Percentiles rank a stretch among this genome's conserved stretches.
These are phyloP conservation scores for Limtongia smithiae DNA, from an alignment of 805 yeast species.

Conservation along the genomic window DNA sequence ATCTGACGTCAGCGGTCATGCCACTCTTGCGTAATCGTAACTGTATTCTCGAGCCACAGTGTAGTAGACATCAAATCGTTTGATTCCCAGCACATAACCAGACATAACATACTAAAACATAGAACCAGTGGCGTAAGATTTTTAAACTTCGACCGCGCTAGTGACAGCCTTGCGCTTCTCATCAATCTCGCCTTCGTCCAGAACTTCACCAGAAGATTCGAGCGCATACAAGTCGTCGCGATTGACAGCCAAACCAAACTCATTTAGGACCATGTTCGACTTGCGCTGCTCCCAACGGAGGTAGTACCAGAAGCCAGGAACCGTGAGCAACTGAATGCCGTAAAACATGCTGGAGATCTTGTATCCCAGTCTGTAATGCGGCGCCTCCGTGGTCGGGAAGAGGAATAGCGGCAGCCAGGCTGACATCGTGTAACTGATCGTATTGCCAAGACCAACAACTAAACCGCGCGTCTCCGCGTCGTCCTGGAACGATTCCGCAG, in stretches of 20 bases:
- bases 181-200: no score
- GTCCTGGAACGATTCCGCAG: constrained; percentile 31
- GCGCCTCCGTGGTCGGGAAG: constrained; percentile 38
- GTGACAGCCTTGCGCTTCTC: no score
- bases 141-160: no score
- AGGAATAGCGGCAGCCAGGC: constrained; percentile 44
- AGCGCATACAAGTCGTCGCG: constrained; percentile 8
- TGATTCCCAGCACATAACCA: no score
- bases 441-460: constrained; percentile 36
- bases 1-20: no score
- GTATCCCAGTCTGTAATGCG: constrained; percentile 33
- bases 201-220: no score
- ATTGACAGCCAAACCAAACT: constrained; percentile 12
- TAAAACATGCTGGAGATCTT: constrained; percentile 9
- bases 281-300: constrained; percentile 5
- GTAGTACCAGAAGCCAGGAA: constrained; percentile 9
- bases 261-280: constrained; percentile 9
- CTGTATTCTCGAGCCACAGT: no score
- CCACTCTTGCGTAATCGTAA: no score
- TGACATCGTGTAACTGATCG: constrained; percentile 35
- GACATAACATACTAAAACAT: no score
- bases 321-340: constrained; percentile 3
- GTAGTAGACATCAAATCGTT: no score
- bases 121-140: no score
- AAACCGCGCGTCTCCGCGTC: constrained; percentile 32